A percentile compares a stretch with the other conserved stretches of the same genome.
Evolutionary conservation across 345 rosid genomes (phyloP).

Genomic region (Boechera stricta): DNA sequence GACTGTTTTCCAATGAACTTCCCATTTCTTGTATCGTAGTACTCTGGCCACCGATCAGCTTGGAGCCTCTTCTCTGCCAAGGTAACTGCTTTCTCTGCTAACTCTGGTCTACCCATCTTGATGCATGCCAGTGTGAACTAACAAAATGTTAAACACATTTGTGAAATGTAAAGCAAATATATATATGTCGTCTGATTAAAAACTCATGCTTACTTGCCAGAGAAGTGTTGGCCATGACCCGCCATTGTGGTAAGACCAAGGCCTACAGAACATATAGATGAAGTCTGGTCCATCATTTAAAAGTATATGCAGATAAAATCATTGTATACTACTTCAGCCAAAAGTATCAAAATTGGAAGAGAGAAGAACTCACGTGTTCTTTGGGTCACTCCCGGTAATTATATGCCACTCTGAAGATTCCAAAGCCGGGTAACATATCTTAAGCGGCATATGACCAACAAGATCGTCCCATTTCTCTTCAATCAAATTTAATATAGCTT

Average conservation of each 20-base stretch:
- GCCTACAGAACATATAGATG: constrained; percentile 51
- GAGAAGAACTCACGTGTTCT: constrained; percentile 69
- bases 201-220: constrained; percentile 75
- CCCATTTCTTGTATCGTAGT: constrained; percentile 79
- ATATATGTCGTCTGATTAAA: background rate
- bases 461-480: constrained; percentile 87
- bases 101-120: constrained; percentile 72
- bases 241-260: constrained; percentile 97
- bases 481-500: constrained; percentile 69
- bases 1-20: constrained; percentile 84
- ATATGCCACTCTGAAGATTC: constrained; percentile 90
- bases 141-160: constrained; percentile 2
- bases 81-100: constrained; percentile 73
- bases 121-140: constrained; percentile 93
- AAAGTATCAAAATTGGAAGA: background rate
- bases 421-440: constrained; percentile 87
- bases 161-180: background rate
- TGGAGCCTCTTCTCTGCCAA: constrained; percentile 74
- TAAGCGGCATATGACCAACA: constrained; percentile 86
- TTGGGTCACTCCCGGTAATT: constrained; percentile 91
- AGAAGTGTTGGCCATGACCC: constrained; percentile 98
- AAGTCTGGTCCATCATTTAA: background rate
- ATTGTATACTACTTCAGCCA: constrained; percentile 11
- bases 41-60: constrained; percentile 83
- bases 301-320: background rate